phyloP scores from a whole-genome alignment of 768 basidiomycete species.

The Hygrophoropsis aurantiaca region DNA sequence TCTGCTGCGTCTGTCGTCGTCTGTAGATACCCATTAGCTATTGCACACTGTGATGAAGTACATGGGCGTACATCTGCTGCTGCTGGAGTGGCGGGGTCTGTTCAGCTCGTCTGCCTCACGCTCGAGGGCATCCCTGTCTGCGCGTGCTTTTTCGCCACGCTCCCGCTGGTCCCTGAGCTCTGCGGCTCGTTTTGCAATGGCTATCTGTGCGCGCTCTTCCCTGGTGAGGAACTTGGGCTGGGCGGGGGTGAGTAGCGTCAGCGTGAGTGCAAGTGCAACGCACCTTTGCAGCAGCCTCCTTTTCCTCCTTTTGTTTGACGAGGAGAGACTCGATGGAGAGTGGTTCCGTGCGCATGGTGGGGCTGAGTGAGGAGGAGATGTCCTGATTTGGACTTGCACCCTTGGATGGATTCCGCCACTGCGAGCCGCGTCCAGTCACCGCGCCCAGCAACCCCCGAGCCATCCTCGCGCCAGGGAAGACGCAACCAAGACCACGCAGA shows the following conservation, averaged over 20 bases:
- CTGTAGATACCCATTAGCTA: too few species aligned
- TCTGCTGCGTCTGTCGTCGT: too few species aligned
- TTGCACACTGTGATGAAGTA: too few species aligned
- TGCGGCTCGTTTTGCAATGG: slow-evolving; percentile 81
- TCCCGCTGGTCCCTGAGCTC: slow-evolving; percentile 77
- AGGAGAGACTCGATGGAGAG: slow-evolving; percentile 87
- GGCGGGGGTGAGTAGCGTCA: not conserved
- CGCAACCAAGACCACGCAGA: slow-evolving; percentile 49
- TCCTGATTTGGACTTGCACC: slow-evolving; percentile 7
- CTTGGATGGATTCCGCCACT: not conserved
- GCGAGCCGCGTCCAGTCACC: slow-evolving; percentile 39
- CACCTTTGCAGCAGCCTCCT: slow-evolving; percentile 89
- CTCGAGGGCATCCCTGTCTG: slow-evolving; percentile 73
- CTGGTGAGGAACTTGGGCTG: slow-evolving; percentile 95
- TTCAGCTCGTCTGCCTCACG: slow-evolving; percentile 64
- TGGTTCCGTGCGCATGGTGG: slow-evolving; percentile 50
- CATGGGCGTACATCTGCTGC: too few species aligned
- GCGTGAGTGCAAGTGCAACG: slow-evolving; percentile 7
- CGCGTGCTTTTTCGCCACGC: slow-evolving; percentile 56
- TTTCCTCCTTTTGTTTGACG: slow-evolving; percentile 84
- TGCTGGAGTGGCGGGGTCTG: too few species aligned
- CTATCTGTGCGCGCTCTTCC: slow-evolving; percentile 86
- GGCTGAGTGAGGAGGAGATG: too few species aligned
- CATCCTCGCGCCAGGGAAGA: slow-evolving; percentile 57
- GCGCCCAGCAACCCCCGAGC: slow-evolving; percentile 62